Evolutionary conservation across 2,329 filamentous ascomycete species (phyloP), one percentile per base, ranked within the genome.

Genomic region (Xylaria sp.): DNA sequence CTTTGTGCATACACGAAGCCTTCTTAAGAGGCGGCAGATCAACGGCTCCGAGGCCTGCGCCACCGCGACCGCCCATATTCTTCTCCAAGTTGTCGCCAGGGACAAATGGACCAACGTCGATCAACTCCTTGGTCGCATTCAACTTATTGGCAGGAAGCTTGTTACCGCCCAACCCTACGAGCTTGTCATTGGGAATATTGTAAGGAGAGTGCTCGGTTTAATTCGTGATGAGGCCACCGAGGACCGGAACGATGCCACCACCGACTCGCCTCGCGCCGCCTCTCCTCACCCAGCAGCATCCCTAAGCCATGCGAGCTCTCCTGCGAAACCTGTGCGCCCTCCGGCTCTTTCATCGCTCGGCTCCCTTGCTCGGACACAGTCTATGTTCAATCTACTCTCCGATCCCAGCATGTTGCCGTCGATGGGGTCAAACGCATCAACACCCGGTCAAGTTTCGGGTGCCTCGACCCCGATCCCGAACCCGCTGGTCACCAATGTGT

Each of bases 121-220:
- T 58, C 89, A 91, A 75, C 89, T 99, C 59, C 89, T 98, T 67
- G 88, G 91, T 74, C 90, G 93, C 72, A 90, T 99, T 69, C 90
- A 92, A 72, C 87, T 90, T 67, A 90, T 95, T 28, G 96, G 96
- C 64, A 87, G 89, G 73, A 88, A 90, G 63, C 85, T 99, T 50
- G 90, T 92, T 41, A 88, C 91, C 63, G 94, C 96, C 8, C 93
- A 97, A 75, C 95, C 95, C 18, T 89, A 91, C 68, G 96, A 98
- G 82, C 90, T 97, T 74, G 93, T 94, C 5, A 93, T 97, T 52
- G 95, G 94, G 60, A 99, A 99, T 77, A 94, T 99, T 73, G 93
- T 97, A 55, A 90, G 94, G 68, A 90, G 96, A 70, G 92, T 98
- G 2, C 84, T 99, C 43, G 93, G 94, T 50, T 86, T 99, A 71